Evolutionary conservation across 2,329 filamentous ascomycete genomes (phyloP).

Genomic region (Aspergillus clavatus): DNA sequence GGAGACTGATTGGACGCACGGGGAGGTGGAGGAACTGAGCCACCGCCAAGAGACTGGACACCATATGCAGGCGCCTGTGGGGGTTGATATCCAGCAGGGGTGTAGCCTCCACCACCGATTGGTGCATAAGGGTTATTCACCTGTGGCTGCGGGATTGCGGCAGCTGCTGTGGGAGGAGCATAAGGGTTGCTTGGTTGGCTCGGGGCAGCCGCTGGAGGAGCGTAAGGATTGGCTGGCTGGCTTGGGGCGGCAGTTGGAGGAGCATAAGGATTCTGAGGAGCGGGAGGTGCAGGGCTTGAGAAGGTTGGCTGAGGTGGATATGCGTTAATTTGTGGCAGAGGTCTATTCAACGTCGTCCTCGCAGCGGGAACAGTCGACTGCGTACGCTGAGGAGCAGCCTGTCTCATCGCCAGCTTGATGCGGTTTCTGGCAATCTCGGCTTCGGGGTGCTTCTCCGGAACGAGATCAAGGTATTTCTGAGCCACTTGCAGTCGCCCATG

Average conservation of each 20-base stretch:
- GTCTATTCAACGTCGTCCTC: constrained; percentile 39
- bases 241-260: constrained; percentile 34
- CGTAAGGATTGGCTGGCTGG: constrained; percentile 28
- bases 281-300: constrained; percentile 22
- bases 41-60: constrained; percentile 42
- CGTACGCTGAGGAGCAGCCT: constrained; percentile 43
- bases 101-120: constrained; percentile 27
- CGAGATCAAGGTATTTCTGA: constrained; percentile 83
- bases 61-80: constrained; percentile 44
- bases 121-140: constrained; percentile 22
- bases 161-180: constrained; percentile 26
- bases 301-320: constrained; percentile 36
- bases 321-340: constrained; percentile 34
- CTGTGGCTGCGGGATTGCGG: constrained; percentile 7
- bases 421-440: constrained; percentile 83
- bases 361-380: constrained; percentile 38
- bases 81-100: constrained; percentile 52
- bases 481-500: constrained; percentile 83
- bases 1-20: constrained; percentile 64
- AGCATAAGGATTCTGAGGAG: constrained; percentile 47
- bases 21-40: constrained; percentile 55
- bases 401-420: constrained; percentile 77
- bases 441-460: constrained; percentile 76
- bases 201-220: constrained; percentile 27
- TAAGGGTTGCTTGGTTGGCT: constrained; percentile 28